Base-by-base conservation (phyloP, 805 yeast species). In the Ogataea minuta region DNA sequence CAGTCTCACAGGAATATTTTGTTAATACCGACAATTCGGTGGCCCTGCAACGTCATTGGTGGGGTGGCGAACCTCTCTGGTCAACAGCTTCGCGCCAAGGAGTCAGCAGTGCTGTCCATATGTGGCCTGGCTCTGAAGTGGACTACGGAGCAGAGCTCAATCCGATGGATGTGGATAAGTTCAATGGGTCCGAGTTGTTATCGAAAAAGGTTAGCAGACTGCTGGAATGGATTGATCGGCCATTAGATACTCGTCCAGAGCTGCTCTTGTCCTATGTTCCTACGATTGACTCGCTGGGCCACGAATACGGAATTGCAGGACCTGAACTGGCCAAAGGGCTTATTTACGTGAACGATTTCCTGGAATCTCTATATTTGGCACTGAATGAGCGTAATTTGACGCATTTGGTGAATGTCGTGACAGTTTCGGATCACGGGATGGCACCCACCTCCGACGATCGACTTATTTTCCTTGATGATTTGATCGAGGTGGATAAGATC, bases 81-180 rank as follows among this genome's bases (percentile, higher is more conserved):
- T 64, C 72, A 23, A 85, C 95, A 1, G 88, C 91, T 0, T 68
- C 67, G 20, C 58, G 60, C 13, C 84, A 84, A 43, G 81, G 79
- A 5, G 72, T 82, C 2, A 64, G 65, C 3, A 63, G 83, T 4
- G 95, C 89, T 0, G 82, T 87, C n/a, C 95, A 89, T 60, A 89
- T 88, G 96, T 90, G 95, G 95, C 96, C 96, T 0, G 96, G 96
- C 2, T 79, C 89, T 43, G 95, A 88, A 51, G 95, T 80, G 6
- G 71, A 73, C 17, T 77, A 74, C 54, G 63, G 63, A 24, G 41
- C 55, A 40, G 68, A 75, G 39, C 20, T 36, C 5, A 72, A 70
- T 15, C 80, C 84, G 2, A 56, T 72, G 40, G 73, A 71, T 33
- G 76, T 77, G 23, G 93, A 83, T 48, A 62, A 64, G 38, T 90